A percentile compares a stretch with the other conserved stretches of the same genome.
Conservation (phyloP, 2,329 filamentous ascomycete species). For the Fusarium mangiferae region DNA sequence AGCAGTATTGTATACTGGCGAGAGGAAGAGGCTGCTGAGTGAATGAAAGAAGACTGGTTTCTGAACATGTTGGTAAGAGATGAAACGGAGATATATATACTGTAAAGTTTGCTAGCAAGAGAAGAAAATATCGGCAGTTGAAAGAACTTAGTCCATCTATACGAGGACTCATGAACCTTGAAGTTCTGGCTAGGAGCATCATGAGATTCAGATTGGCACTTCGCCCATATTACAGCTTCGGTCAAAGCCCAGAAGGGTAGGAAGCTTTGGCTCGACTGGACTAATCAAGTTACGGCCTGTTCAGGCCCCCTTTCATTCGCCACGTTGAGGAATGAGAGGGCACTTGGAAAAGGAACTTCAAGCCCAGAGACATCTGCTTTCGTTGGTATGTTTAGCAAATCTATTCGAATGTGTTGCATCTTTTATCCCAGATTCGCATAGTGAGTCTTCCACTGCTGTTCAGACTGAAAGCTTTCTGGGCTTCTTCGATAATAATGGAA, state of each 20-base stretch:
- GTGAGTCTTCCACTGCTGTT: neutral
- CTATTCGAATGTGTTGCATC: too few species aligned
- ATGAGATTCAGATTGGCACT: too few species aligned
- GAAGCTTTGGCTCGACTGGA: neutral
- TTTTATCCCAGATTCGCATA: fast-evolving
- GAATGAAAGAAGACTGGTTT: neutral
- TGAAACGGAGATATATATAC: neutral
- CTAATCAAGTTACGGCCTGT: neutral
- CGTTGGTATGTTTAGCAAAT: too few species aligned
- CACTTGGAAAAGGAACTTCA: fast-evolving
- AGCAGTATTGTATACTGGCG: too few species aligned
- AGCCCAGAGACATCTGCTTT: neutral
- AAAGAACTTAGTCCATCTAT: neutral
- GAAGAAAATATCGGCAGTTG: neutral
- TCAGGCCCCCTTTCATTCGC: neutral
- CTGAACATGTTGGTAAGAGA: too few species aligned
- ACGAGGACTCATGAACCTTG: neutral
- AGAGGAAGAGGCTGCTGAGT: neutral
- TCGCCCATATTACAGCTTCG: too few species aligned
- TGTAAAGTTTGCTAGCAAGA: too few species aligned
- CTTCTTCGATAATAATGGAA: neutral
- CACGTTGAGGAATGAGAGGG: too few species aligned
- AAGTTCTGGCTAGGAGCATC: neutral
- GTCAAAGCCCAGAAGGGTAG: fast-evolving
- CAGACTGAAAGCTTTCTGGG: neutral